phyloP scores from a whole-genome alignment of 176 grass and related monocot species.

The Ananas comosus region DNA sequence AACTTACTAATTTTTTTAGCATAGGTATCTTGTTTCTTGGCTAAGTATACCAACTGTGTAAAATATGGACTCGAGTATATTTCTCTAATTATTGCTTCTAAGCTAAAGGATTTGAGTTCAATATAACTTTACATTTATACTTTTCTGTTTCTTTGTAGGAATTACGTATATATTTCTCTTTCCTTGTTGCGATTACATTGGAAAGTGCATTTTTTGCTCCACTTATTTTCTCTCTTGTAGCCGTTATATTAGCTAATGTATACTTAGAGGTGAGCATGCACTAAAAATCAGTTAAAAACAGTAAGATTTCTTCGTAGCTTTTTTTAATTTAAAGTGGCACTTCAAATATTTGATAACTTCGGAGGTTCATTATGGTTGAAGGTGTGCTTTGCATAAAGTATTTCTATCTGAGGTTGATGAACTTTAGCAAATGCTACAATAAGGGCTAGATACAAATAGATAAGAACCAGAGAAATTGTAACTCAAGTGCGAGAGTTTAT shows the following conservation, averaged over 20 bases:
- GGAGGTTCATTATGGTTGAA: background rate
- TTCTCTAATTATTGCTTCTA: background rate
- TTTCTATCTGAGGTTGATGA: background rate
- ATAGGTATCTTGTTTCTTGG: background rate
- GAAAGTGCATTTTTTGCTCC: too few relatives aligned
- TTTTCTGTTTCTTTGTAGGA: background rate
- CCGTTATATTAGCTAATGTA: background rate
- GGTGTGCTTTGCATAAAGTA: background rate
- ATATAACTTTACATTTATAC: background rate
- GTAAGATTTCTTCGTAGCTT: background rate
- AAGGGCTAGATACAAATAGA: too few relatives aligned
- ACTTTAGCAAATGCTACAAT: too few relatives aligned
- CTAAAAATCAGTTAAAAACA: background rate
- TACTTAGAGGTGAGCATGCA: background rate
- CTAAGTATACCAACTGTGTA: background rate
- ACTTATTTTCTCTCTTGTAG: too few relatives aligned
- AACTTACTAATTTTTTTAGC: constrained; percentile 5
- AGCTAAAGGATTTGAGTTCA: background rate
- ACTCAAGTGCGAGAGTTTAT: too few relatives aligned
- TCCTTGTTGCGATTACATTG: background rate
- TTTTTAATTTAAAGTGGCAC: background rate
- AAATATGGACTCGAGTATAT: background rate
- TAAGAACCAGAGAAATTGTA: too few relatives aligned
- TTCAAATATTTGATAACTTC: background rate
- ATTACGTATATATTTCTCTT: background rate